A percentile compares a stretch with the other conserved stretches of the same genome.
Evolutionary conservation across 2,329 filamentous ascomycete genomes (phyloP).

Genomic region (Iodosphaeria phyllophila): DNA sequence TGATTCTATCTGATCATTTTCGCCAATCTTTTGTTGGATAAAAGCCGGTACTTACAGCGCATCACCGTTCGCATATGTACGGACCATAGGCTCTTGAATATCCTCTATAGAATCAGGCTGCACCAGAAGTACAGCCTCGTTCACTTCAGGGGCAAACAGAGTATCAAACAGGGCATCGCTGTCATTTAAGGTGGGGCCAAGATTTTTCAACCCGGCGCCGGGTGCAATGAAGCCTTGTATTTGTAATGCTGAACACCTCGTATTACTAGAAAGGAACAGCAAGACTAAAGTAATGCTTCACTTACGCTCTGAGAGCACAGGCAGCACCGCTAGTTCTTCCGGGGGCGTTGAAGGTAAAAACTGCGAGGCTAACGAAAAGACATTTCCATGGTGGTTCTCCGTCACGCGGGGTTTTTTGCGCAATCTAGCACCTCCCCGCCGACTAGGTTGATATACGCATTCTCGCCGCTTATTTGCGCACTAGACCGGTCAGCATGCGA

Average conservation of each 20-base stretch:
- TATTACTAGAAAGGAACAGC: slow-evolving; percentile 3
- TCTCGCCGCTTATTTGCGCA: slow-evolving; percentile 20
- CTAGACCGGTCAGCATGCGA: slow-evolving; percentile 13
- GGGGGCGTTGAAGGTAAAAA: neutral
- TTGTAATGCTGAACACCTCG: slow-evolving; percentile 12
- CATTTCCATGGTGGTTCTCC: slow-evolving; percentile 11
- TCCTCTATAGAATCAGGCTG: no score
- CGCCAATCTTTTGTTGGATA: neutral
- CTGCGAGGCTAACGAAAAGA: slow-evolving; percentile 7
- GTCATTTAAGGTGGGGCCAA: slow-evolving; percentile 24
- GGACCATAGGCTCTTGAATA: slow-evolving; percentile 15
- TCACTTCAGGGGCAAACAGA: no score
- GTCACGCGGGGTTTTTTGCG: slow-evolving; percentile 18
- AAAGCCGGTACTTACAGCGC: slow-evolving; percentile 17
- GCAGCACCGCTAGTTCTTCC: neutral
- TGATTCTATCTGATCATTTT: neutral
- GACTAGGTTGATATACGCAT: slow-evolving; percentile 23
- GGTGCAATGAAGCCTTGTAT: slow-evolving; percentile 24
- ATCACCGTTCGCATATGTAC: slow-evolving; percentile 20
- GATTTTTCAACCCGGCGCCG: slow-evolving; percentile 25
- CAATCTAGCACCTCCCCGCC: slow-evolving; percentile 22
- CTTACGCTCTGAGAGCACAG: slow-evolving; percentile 4
- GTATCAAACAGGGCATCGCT: slow-evolving; percentile 29
- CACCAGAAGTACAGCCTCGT: no score
- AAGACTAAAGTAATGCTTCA: slow-evolving; percentile 2